A percentile compares a stretch with the other conserved stretches of the same genome.
Conservation (phyloP, 1,284 basidiomycete genomes). For the Pyrrhoderma lamaoense region DNA sequence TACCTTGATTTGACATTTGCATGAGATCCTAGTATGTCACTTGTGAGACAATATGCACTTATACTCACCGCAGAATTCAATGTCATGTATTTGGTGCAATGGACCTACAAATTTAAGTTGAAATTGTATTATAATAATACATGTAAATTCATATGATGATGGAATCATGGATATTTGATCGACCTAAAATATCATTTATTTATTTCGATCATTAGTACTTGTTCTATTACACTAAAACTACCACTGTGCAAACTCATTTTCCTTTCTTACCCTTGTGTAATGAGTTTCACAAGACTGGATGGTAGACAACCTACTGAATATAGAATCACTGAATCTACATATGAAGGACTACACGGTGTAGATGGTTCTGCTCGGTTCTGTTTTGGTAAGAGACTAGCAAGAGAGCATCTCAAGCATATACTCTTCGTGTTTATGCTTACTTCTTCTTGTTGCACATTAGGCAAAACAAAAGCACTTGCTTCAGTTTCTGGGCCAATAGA, state of each 20-base stretch:
- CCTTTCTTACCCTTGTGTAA: background rate
- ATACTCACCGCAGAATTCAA: too few relatives aligned
- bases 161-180: too few relatives aligned
- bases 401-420: constrained; percentile 3
- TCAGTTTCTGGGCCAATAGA: constrained; percentile 75
- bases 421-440: background rate
- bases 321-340: constrained; percentile 26
- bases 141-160: too few relatives aligned
- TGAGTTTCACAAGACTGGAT: constrained; percentile 23
- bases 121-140: too few relatives aligned
- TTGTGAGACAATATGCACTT: too few relatives aligned
- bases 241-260: background rate
- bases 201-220: too few relatives aligned
- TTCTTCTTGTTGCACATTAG: constrained; percentile 23
- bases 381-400: constrained; percentile 47
- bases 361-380: constrained; percentile 62
- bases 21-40: too few relatives aligned
- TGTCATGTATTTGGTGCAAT: too few relatives aligned
- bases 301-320: constrained; percentile 25
- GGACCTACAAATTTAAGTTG: too few relatives aligned
- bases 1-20: too few relatives aligned
- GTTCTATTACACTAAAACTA: too few relatives aligned
- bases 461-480: constrained; percentile 45
- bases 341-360: constrained; percentile 47
- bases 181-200: too few relatives aligned